These are phyloP conservation scores for Rhodotorula kratochvilovae DNA, from an alignment of 768 basidiomycete species.

Conservation along the genomic window DNA sequence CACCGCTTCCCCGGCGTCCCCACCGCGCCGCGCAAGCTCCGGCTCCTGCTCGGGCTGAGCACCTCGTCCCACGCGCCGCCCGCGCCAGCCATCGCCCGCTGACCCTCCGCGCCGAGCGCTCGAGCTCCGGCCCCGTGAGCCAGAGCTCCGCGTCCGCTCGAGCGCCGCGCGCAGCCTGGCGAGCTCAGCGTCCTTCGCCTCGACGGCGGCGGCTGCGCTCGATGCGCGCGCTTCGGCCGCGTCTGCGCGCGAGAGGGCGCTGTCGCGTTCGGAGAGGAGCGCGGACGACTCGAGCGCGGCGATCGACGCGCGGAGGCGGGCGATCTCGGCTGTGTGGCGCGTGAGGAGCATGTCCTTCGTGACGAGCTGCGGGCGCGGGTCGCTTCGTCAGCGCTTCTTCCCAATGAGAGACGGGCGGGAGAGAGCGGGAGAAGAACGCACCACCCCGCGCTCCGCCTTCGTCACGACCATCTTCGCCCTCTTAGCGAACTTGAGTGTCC, in stretches of 20 bases:
- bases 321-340: slow-evolving; percentile 89
- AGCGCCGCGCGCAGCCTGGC: background rate
- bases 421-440: too few species aligned
- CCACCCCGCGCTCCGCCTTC: slow-evolving; percentile 45
- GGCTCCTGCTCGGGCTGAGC: slow-evolving; percentile 20
- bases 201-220: background rate
- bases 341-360: slow-evolving; percentile 89
- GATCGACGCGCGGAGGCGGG: slow-evolving; percentile 72
- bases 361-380: slow-evolving; percentile 57
- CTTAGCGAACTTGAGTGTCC: slow-evolving; percentile 84
- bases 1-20: background rate
- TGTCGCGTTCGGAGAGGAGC: slow-evolving; percentile 8
- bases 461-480: slow-evolving; percentile 79
- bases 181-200: slow-evolving; percentile 4
- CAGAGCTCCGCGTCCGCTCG: background rate
- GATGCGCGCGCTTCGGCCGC: background rate
- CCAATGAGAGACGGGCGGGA: slow-evolving; percentile 4
- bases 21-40: background rate
- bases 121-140: background rate
- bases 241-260: background rate
- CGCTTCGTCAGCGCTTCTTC: too few species aligned
- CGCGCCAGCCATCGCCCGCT: background rate
- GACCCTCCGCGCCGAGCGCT: background rate
- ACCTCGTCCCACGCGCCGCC: background rate
- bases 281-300: slow-evolving; percentile 50